Base-by-base conservation (phyloP, 106 monocot species). In the Apostasia ramifera region DNA sequence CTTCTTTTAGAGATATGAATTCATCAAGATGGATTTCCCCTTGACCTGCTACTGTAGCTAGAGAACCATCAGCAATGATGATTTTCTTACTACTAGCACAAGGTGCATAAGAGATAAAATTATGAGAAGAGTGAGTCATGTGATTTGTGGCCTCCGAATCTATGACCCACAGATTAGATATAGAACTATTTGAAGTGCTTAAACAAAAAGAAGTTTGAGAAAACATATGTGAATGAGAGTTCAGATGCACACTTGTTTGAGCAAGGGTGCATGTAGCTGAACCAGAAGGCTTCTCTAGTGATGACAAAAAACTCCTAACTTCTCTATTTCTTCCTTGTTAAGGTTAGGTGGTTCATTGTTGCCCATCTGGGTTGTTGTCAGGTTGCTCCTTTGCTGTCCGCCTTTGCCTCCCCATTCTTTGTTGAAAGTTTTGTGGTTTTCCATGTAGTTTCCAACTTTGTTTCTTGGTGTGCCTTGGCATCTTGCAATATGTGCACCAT, bases 401-500 rank as follows among this genome's bases (percentile, higher is more conserved):
- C n/a, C n/a, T 12, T 61, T 41, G 10, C 6, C 41, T 60, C 26
- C 39, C 60, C 39, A 5, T 3, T 60, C 37, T 40, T 37, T 60
- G 4, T 4, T 61, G 60, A 41, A 40, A 39, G 26, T 26, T 26
- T 26, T 26, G 26, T 26, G 62, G 62, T 10, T 44, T 43, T 3
- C 62, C 43, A 43, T 62, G 41, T 1, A 62, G 43, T 12, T 62
- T 62, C 62, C 62, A 62, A 37, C 62, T 42, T 5, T 1, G 9
- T 1, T 62, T 4, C 7, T 43, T 4, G 6, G 62, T 62, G 12
- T 62, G 62, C 5, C 62, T 15, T 1, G 41, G 11, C 62, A 43
- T 62, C 62, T 62, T 62, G 62, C 62, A 43, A 13, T 62, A 62
- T 4, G 62, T 62, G 12, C 43, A 62, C 42, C 41, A 62, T 1